Percentiles rank a stretch among this genome's conserved stretches.
These are phyloP conservation scores for Penicillium fimorum DNA, from an alignment of 495 filamentous ascomycete genomes.

Conservation along the genomic window DNA sequence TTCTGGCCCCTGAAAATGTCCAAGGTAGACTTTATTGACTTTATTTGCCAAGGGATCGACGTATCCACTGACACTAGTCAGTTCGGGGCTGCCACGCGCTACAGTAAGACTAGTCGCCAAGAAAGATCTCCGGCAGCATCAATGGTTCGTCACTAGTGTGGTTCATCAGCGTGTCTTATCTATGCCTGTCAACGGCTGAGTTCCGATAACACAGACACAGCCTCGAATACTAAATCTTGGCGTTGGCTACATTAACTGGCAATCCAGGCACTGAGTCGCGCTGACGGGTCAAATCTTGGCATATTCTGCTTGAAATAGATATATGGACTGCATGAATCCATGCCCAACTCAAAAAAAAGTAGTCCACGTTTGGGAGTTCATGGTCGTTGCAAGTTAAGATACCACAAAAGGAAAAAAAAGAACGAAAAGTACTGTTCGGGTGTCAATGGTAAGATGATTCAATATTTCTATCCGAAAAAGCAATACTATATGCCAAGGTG, in stretches of 20 bases:
- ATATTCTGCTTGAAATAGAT: neutral
- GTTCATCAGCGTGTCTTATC: constrained; percentile 1
- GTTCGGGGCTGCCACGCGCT: constrained; percentile 5
- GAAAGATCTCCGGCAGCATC: constrained; percentile 20
- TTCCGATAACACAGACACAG: constrained; percentile 27
- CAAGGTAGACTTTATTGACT: constrained; percentile 2
- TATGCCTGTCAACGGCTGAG: neutral
- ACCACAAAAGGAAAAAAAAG: neutral
- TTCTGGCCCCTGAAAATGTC: constrained; percentile 9
- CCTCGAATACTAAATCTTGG: constrained; percentile 16
- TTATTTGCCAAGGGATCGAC: constrained; percentile 14
- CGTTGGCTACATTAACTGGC: neutral
- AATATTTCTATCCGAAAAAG: neutral
- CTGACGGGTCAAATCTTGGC: constrained; percentile 9
- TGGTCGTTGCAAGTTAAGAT: neutral
- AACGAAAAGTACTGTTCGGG: neutral
- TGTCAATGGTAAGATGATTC: neutral
- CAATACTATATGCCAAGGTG: constrained; percentile 3
- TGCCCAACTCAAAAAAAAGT: neutral
- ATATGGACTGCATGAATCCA: neutral
- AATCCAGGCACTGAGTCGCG: neutral
- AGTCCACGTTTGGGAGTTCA: neutral
- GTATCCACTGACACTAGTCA: constrained; percentile 2
- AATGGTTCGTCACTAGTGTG: constrained; percentile 14
- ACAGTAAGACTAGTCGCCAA: constrained; percentile 18